A percentile compares a stretch with the other conserved stretches of the same genome.
These are phyloP conservation scores for Candida broadrunensis DNA, from an alignment of 805 yeast species.

Conservation along the genomic window DNA sequence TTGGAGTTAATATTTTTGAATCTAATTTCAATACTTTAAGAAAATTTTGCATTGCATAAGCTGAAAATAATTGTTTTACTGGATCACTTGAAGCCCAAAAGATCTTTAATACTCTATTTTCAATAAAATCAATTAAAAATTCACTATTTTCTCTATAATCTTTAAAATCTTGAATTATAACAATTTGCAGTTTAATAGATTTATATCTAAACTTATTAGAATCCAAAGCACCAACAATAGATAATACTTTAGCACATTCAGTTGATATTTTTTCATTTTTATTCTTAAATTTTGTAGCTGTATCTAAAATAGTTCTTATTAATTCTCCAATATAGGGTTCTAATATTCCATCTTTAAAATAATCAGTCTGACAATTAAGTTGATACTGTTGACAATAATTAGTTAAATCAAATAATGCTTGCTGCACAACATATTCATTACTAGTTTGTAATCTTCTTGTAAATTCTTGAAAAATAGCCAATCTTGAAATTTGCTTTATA, in stretches of 20 bases:
- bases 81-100: constrained; percentile 93
- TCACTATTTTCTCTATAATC: constrained; percentile 58
- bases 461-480: constrained; percentile 47
- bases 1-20: constrained; percentile 14
- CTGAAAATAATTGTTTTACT: constrained; percentile 74
- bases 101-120: constrained; percentile 70
- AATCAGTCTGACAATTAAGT: constrained; percentile 43
- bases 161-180: constrained; percentile 61
- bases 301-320: constrained; percentile 51
- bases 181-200: constrained; percentile 38
- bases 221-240: constrained; percentile 77
- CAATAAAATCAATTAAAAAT: constrained; percentile 64
- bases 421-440: constrained; percentile 68
- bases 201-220: constrained; percentile 50
- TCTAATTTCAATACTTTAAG: constrained; percentile 58
- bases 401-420: constrained; percentile 63
- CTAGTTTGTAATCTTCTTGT: constrained; percentile 56
- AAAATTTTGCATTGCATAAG: constrained; percentile 86
- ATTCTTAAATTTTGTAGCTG: constrained; percentile 53
- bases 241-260: constrained; percentile 66
- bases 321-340: constrained; percentile 39
- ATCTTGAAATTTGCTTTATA: constrained; percentile 27
- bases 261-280: constrained; percentile 48
- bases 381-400: constrained; percentile 53
- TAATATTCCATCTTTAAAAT: constrained; percentile 29